Conservation (phyloP, 345 rosid genomes). For the Murraya koenigii region DNA sequence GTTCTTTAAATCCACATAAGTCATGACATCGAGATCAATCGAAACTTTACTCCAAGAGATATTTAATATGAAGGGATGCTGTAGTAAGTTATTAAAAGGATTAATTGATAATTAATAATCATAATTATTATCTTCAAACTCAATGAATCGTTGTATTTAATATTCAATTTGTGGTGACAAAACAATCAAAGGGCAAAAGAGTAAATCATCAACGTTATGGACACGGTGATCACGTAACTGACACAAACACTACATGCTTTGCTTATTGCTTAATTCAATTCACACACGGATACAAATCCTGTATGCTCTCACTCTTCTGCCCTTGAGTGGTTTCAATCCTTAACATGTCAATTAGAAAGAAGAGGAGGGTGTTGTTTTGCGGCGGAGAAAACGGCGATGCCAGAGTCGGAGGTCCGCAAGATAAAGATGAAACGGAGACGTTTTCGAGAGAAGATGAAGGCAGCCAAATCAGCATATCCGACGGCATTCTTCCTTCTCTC, state of each 20-base stretch:
- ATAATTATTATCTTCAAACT: no score
- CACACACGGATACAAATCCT: no score
- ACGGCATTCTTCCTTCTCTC: constrained; percentile 69
- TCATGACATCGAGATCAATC: neutral
- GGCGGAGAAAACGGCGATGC: neutral
- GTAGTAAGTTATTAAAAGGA: no score
- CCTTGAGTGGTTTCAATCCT: neutral
- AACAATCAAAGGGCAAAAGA: neutral
- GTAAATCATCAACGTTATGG: neutral
- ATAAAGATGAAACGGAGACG: constrained; percentile 18
- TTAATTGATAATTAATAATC: no score
- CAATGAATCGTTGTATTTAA: neutral
- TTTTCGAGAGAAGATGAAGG: constrained; percentile 34
- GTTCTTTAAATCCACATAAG: neutral
- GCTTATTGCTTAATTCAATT: neutral
- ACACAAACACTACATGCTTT: neutral
- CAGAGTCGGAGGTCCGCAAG: neutral
- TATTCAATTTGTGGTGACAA: neutral
- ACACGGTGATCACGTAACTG: neutral
- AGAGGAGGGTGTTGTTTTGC: constrained; percentile 7
- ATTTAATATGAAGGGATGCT: no score
- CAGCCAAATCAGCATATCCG: constrained; percentile 58
- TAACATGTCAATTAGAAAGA: neutral
- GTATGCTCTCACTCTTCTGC: neutral
- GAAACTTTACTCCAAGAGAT: no score